phyloP scores from a whole-genome alignment of 73 alveolate genomes.

The Uronychia setigera region DNA sequence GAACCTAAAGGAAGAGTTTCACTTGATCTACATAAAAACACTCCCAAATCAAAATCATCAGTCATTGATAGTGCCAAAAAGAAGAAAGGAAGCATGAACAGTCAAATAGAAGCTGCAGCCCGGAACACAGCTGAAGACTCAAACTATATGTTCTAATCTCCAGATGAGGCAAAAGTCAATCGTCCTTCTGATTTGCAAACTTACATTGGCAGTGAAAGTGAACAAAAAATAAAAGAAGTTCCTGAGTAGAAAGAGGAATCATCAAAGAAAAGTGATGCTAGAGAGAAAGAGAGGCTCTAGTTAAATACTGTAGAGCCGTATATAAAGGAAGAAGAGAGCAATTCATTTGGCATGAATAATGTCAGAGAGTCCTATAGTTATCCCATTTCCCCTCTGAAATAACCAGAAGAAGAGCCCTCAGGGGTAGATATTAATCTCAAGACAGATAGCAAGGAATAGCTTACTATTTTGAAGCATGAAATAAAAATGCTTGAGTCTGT shows the following conservation, averaged over 20 bases:
- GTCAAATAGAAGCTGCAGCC: too few relatives aligned
- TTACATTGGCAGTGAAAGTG: neutral
- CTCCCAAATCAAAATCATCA: too few relatives aligned
- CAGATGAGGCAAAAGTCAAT: neutral
- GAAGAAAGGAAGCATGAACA: neutral
- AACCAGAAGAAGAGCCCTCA: conserved; percentile 4
- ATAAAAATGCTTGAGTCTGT: too few relatives aligned
- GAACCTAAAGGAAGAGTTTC: too few relatives aligned
- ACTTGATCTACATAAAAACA: too few relatives aligned
- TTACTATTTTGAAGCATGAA: too few relatives aligned
- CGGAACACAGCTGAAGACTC: too few relatives aligned
- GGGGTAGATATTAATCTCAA: neutral
- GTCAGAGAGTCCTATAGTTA: neutral
- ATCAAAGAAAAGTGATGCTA: neutral
- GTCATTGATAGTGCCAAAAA: neutral
- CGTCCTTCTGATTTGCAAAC: neutral
- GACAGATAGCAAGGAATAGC: neutral
- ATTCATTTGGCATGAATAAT: neutral
- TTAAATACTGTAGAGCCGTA: neutral
- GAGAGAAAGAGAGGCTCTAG: neutral
- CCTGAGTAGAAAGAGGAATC: neutral
- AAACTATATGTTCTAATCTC: too few relatives aligned
- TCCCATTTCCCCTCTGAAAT: neutral
- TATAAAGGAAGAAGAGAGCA: neutral
- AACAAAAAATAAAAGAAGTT: neutral